Evolutionary conservation across 2,329 filamentous ascomycete genomes (phyloP).

Genomic region (Pestalotiopsis sp.): DNA sequence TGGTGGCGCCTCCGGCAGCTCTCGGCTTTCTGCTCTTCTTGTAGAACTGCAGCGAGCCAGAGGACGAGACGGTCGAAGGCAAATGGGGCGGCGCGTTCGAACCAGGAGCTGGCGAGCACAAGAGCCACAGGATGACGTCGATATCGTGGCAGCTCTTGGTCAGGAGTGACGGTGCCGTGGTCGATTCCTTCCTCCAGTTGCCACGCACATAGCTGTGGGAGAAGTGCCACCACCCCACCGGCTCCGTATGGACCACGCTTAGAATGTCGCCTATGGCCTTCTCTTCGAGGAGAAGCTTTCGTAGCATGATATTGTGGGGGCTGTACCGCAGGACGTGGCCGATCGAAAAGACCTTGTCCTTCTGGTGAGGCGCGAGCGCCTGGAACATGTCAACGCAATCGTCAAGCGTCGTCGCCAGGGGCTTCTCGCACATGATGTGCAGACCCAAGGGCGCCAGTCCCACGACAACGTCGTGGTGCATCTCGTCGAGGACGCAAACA

Average conservation of each 20-base stretch:
- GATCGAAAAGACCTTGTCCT: slow-evolving; percentile 72
- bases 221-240: slow-evolving; percentile 96
- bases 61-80: slow-evolving; percentile 74
- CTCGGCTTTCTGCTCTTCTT: slow-evolving; percentile 74
- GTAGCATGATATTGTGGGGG: slow-evolving; percentile 85
- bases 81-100: slow-evolving; percentile 63
- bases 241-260: slow-evolving; percentile 89
- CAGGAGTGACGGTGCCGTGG: slow-evolving; percentile 77
- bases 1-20: slow-evolving; percentile 76
- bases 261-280: slow-evolving; percentile 81
- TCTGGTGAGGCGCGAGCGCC: slow-evolving; percentile 46
- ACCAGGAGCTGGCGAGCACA: slow-evolving; percentile 69
- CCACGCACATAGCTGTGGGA: slow-evolving; percentile 88
- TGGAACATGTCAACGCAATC: slow-evolving; percentile 79
- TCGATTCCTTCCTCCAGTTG: slow-evolving; percentile 86
- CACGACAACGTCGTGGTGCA: slow-evolving; percentile 80
- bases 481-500: slow-evolving; percentile 79
- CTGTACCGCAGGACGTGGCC: slow-evolving; percentile 94
- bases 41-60: slow-evolving; percentile 79
- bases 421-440: slow-evolving; percentile 96
- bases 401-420: slow-evolving; percentile 75
- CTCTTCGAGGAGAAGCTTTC: slow-evolving; percentile 75
- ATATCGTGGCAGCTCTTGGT: slow-evolving; percentile 98
- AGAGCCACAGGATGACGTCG: slow-evolving; percentile 87
- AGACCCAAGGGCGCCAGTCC: slow-evolving; percentile 71